Evolutionary conservation across 306 rosid genomes (phyloP), one percentile per base, ranked within the genome.

Genomic region (Gillenia trifoliata): DNA sequence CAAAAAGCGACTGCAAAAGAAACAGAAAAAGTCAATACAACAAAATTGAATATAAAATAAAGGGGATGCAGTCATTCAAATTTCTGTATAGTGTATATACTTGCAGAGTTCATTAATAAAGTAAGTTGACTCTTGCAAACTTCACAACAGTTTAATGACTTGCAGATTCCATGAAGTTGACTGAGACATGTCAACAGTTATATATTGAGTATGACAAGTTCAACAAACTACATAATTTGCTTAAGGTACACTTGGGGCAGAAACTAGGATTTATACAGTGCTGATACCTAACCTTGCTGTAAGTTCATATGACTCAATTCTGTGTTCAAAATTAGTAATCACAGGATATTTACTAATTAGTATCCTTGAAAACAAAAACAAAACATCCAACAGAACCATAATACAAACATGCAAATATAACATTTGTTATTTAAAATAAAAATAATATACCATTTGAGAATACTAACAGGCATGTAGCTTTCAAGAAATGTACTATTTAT

Each of bases 1-100:
- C 94, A 86, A 77, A 93, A 93, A 52, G n/a, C 91, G 96, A 60
- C 98, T 91, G 76, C 91, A 86, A 76, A 70, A 75, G 81, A 73
- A 68, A 4, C 12, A 29, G 40, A 60, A 28, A 60, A 52, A 10
- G 19, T 55, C 26, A 43, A 34, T 23, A 3, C 36, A 63, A 45
- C 23, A 20, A 41, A 65, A n/a, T n/a, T 55, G 40, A 56, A 17
- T 17, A 11, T 30, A 11, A 64, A 55, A 22, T 1, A 69, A 52
- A 23, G 34, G 47, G 65, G 34, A 71, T 3, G 22, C 30, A 33
- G 64, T 54, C 9, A 55, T 15, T 33, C 34, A 23, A 54, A 22
- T 55, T 28, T 50, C 12, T 65, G 2, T n/a, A 34, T 17, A 30
- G 6, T 65, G 2, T 4, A 34, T 28, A 49, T 6, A 70, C 31